Evolutionary conservation across 306 rosid species (phyloP), one percentile per base, ranked within the genome.

Genomic region (Cucumis cinereus): DNA sequence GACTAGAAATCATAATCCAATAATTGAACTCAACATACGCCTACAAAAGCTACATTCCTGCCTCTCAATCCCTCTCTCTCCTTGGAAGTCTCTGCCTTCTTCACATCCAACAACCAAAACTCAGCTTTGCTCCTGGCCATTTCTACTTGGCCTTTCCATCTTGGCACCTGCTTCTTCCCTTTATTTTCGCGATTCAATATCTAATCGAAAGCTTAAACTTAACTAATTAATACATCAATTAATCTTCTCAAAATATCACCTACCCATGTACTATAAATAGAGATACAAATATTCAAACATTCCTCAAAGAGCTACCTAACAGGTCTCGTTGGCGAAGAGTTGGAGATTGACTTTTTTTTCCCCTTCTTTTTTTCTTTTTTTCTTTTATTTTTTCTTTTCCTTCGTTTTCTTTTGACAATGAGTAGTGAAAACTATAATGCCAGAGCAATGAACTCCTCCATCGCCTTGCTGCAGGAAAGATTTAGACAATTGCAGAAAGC

Each of bases 381-480:
- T 19, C 4, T 17, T 19, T 4, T 35, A 26, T 30, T 54, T 47
- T 30, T 24, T 23, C 2, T 3, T 7, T 28, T 60, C 23, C 9
- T 8, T 30, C 8, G 8, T 62, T 14, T 28, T 62, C 20, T 12
- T 28, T 14, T 14, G 59, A 47, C 24, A 71, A 63, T 84, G 90
- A 88, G 84, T 49, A 83, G 78, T 23, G 77, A 78, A 66, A 81
- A 79, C 17, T 66, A 81, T 62, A 79, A 79, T 69, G 80, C 80
- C 77, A 77, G 77, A 33, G 77, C 24, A 14, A 30, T 17, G 50
- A 78, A 61, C 68, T 83, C 89, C 81, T 83, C 89, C 81, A 83
- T 86, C 35, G 85, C 83, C 50, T 64, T 86, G 74, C 86, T 83
- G 74, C 87, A 86, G 78, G 89, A 86, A 79, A 81, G 89, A 67